Base-by-base conservation (phyloP, 805 yeast species). In the Wickerhamiella azymoides region DNA sequence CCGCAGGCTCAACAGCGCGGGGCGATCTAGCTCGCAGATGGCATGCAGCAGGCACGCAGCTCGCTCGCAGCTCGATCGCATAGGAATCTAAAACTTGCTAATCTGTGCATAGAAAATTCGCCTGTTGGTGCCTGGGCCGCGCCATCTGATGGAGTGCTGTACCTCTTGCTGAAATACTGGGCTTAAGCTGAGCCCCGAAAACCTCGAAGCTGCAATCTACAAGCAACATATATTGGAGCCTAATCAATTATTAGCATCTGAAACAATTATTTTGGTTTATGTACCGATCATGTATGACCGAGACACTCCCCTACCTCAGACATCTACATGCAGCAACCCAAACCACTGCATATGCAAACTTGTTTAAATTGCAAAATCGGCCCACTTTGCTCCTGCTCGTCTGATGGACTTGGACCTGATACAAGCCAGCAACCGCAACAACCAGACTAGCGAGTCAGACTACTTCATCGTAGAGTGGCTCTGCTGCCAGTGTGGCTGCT, bases 401-500 rank as follows among this genome's bases (percentile, higher is more conserved):
- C n/a, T 5, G 30, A 27, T 27, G 30, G 11, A 13, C 16, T 11
- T 30, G 33, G 33, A 30, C 33, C 13, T 30, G 33, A 30, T 30
- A 8, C 33, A 30, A 13, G 16, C 33, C 16, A 4, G 14, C 33
- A 30, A 7, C 8, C 11, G 33, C 14, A 30, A 30, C 13, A 21
- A 7, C 7, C n/a, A n/a, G n/a, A 21, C 6, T 21, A 21, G 24
- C 24, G 33, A 30, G 5, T 6, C 16, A 5, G 33, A 30, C 16
- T 30, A 30, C n/a, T 8, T 30, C 13, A 14, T 60, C 32, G 51
- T 56, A n/a, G 61, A 59, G 37, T 59, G 63, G 63, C 57, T 59
- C 54, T 60, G 63, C 53, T 60, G 63, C 51, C 59, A 59, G 41
- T 60, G 63, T 37, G 63, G 56, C 17, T 55, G 53, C 41, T 60